Percentiles rank a stretch among this genome's conserved stretches.
Evolutionary conservation across 2,329 filamentous ascomycete genomes (phyloP).

Genomic region (Ambrosiella beaveri): DNA sequence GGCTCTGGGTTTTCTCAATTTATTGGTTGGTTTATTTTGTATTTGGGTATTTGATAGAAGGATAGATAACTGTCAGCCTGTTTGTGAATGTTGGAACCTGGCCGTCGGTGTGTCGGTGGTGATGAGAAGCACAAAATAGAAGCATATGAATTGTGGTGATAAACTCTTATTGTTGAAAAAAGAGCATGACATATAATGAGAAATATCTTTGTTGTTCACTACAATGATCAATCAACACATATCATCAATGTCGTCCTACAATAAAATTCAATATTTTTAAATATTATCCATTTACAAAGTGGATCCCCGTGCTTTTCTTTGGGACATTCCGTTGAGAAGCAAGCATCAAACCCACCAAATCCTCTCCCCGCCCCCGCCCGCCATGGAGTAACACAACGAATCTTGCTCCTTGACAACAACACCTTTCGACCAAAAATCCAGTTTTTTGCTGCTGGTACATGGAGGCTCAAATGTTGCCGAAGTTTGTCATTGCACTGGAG

Average conservation of each 20-base stretch:
- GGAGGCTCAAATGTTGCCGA: neutral
- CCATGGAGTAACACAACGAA: neutral
- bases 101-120: neutral
- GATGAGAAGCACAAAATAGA: neutral
- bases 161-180: neutral
- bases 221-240: neutral
- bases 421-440: neutral
- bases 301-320: neutral
- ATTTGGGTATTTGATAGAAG: neutral
- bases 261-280: too few relatives aligned
- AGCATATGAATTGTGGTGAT: neutral
- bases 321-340: neutral
- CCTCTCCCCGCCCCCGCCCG: neutral
- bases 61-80: neutral
- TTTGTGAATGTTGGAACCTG: neutral
- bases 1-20: neutral
- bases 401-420: neutral
- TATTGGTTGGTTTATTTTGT: neutral
- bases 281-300: neutral
- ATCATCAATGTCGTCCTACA: too few relatives aligned
- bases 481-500: neutral
- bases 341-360: neutral
- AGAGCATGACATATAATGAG: neutral
- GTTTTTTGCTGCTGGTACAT: too few relatives aligned
- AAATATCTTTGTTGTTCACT: neutral